These are phyloP conservation scores for Ustilago curta DNA, from an alignment of 1,284 basidiomycete genomes.

Conservation along the genomic window DNA sequence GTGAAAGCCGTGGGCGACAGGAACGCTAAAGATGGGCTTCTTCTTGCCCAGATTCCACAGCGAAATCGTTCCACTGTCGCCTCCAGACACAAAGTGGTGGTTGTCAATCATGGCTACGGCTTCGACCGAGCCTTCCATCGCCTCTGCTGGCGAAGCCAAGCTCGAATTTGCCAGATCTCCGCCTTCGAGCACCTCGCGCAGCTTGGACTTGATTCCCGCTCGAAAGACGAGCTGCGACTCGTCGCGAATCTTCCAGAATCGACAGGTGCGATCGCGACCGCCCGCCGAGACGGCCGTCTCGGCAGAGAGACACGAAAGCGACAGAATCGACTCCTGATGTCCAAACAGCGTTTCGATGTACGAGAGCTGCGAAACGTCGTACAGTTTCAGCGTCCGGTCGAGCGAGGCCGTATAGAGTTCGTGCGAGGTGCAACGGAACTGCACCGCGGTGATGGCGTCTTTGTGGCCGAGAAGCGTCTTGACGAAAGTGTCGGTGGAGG, in stretches of 20 bases:
- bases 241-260: constrained; percentile 97
- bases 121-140: constrained; percentile 89
- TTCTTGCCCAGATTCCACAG: constrained; percentile 95
- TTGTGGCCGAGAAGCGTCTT: constrained; percentile 75
- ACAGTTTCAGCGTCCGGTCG: constrained; percentile 92
- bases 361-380: constrained; percentile 84
- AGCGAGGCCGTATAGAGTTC: constrained; percentile 85
- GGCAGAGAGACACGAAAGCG: constrained; percentile 81
- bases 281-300: constrained; percentile 90
- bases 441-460: constrained; percentile 74
- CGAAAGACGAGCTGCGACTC: constrained; percentile 96
- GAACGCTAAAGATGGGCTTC: constrained; percentile 88
- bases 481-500: constrained; percentile 73
- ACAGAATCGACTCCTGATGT: constrained; percentile 88
- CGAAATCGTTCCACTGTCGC: constrained; percentile 87
- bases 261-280: constrained; percentile 87
- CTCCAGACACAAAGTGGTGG: constrained; percentile 89
- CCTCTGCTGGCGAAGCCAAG: constrained; percentile 14
- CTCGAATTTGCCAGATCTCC: constrained; percentile 73
- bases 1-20: constrained; percentile 87
- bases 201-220: constrained; percentile 80
- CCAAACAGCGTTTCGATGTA: constrained; percentile 98
- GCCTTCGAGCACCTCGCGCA: constrained; percentile 82
- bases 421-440: constrained; percentile 81
- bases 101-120: constrained; percentile 95